Evolutionary conservation across 805 yeast genomes (phyloP), one percentile per base, ranked within the genome.

Genomic region (Teunomyces gatunensis): DNA sequence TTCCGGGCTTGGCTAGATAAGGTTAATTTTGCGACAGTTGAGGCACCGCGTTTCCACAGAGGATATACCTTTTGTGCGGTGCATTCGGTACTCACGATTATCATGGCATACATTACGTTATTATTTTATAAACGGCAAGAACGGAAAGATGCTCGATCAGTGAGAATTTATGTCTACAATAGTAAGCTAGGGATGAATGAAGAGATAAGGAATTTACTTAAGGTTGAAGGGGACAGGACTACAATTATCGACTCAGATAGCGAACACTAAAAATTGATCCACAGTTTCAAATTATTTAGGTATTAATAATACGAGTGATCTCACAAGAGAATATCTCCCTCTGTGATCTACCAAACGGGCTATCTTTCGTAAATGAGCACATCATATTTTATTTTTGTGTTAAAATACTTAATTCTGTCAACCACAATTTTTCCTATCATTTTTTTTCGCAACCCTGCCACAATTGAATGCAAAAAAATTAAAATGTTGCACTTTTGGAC

Each of bases 51-150:
- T 2, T 59, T 47, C 51, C 50, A 51, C 42, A 54, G 49, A 47
- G 63, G 63, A 2, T 59, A 51, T 50, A 46, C 58, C 2, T 58
- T 57, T 35, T 50, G 61, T 9, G 58, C 41, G 25, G 57, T 60
- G 54, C 27, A 39, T 25, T 30, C 42, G 2, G 28, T 44, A 6
- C 47, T 42, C 15, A 30, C 46, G 23, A 10, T 32, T 1, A 30
- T 56, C 36, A 56, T 59, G 63, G 57, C 63, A 2, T 44, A 51
- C 11, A 57, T 59, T 12, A 60, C 56, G 17, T 42, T 59, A 48
- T 56, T 40, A 42, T 58, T 59, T 27, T 59, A 59, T 48, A 59
- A 59, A 48, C 37, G 52, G 10, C 61, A 59, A 29, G 63, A 59
- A 36, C 42, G 57, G 11, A 45, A 39, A 32, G 48, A 45, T 13